Conservation (phyloP, 1,139 yeast genomes). For the Blastobotrys serpentis region DNA sequence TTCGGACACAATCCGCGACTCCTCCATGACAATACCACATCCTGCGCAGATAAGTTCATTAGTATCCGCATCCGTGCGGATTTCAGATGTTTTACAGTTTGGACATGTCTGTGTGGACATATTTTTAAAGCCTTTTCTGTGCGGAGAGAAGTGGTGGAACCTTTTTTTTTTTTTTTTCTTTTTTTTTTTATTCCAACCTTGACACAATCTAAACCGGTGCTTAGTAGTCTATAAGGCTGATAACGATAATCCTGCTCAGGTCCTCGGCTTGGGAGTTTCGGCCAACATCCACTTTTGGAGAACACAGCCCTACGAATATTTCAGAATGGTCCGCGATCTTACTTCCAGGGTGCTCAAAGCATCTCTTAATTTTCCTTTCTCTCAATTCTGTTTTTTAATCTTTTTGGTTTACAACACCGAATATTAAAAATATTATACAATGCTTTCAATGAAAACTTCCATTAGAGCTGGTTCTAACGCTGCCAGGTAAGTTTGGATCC, state of each 20-base stretch:
- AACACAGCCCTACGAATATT: too few species aligned
- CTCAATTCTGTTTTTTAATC: neutral
- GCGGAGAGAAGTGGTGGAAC: neutral
- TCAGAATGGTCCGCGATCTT: too few species aligned
- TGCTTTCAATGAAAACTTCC: conserved; percentile 14
- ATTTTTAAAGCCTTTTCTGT: neutral
- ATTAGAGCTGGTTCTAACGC: neutral
- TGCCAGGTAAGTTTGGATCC: conserved; percentile 4
- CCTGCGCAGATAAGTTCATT: conserved; percentile 67
- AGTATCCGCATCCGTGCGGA: conserved; percentile 9
- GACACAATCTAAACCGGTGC: too few species aligned
- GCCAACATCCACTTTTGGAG: too few species aligned
- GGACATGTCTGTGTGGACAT: conserved; percentile 10
- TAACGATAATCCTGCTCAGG: too few species aligned
- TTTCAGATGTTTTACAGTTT: conserved; percentile 15
- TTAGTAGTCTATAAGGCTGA: too few species aligned
- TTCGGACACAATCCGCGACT: conserved; percentile 92
- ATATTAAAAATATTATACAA: conserved; percentile 8
- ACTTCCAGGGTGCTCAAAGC: neutral
- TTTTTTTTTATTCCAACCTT: too few species aligned
- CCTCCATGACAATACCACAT: conserved; percentile 89
- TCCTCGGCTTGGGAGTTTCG: too few species aligned
- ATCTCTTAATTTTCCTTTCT: neutral
- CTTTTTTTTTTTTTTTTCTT: conserved; percentile 9
- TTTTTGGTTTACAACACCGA: conserved; percentile 1